Base-by-base conservation (phyloP, 179 eudicot species). In the Nepenthes alata region DNA sequence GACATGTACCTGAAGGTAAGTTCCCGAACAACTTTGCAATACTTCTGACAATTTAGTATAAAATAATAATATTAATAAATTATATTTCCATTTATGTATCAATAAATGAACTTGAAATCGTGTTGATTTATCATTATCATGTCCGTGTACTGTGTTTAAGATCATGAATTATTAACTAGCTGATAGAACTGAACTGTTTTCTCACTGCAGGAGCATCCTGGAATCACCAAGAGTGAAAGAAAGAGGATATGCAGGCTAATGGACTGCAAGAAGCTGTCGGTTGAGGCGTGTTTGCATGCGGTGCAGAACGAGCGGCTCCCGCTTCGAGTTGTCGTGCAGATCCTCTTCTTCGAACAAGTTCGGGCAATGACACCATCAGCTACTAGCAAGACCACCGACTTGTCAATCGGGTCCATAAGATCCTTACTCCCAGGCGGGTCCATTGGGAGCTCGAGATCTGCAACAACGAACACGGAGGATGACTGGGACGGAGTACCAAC, bases 281-380 rank as follows among this genome's bases (percentile, higher is more conserved):
- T 51, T 2, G 96, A 83, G 11, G 97, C 97, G 1, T 88, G 94
- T 67, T 67, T 74, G 9, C 97, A 90, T 34, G 97, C 96, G 0
- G 84, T 83, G 6, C 96, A 90, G 45, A 90, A 90, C 5, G 97
- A 88, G 66, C 85, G 93, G 3, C 86, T 90, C 11, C 97, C 96
- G 2, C 50, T 90, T 15, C 76, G 97, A 12, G 97, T 90, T 0
- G 91, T 88, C 0, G 86, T 90, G 11, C 97, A 90, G 68, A 84
- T 90, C 12, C 90, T 90, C 69, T 88, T 85, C 79, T 90, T 90
- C 25, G 94, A 90, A 79, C 96, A 90, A 53, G 74, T 77, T 8
- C 70, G 94, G 55, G 77, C 85, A 11, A 53, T 80, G 10, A 16
- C 75, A 7, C 11, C 81, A 3, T 79, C 81, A 11, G 74, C 79